A percentile compares a stretch with the other conserved stretches of the same genome.
phyloP scores from a whole-genome alignment of 257 asterid species.

The Nicotiana attenuata region DNA sequence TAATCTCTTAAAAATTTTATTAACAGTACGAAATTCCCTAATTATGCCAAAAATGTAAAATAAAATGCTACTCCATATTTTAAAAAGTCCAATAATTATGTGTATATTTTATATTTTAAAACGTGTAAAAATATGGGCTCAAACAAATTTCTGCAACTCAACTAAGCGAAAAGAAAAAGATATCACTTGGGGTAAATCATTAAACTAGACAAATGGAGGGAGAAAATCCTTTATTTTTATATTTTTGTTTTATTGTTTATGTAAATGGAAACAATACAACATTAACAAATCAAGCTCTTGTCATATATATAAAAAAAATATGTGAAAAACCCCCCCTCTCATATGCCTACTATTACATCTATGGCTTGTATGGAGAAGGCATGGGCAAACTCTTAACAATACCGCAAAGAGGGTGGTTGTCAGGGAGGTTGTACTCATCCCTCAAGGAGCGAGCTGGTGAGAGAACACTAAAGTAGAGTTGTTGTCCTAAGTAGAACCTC shows the following conservation, averaged over 20 bases:
- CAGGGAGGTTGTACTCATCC: slow-evolving; percentile 13
- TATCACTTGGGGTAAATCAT: not conserved
- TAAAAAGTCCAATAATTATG: not conserved
- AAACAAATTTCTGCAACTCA: too few relatives aligned
- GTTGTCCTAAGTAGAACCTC: slow-evolving; percentile 11
- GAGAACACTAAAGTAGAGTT: slow-evolving; percentile 9
- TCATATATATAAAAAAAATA: too few relatives aligned
- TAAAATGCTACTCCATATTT: too few relatives aligned
- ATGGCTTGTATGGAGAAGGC: slow-evolving; percentile 9
- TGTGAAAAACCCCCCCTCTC: too few relatives aligned
- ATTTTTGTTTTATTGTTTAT: not conserved
- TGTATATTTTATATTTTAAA: too few relatives aligned
- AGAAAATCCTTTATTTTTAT: not conserved
- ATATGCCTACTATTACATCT: not conserved
- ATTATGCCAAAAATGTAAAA: not conserved
- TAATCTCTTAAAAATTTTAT: not conserved
- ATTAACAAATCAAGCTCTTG: not conserved
- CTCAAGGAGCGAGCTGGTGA: slow-evolving; percentile 10
- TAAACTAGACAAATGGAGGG: not conserved
- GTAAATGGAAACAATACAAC: too few relatives aligned
- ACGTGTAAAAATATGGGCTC: too few relatives aligned
- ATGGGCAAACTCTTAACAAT: not conserved
- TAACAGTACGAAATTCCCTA: not conserved
- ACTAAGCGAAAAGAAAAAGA: too few relatives aligned
- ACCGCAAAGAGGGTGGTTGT: slow-evolving; percentile 8